Evolutionary conservation across 2,329 filamentous ascomycete species (phyloP).

Genomic region (Iodosphaeria phyllophila): DNA sequence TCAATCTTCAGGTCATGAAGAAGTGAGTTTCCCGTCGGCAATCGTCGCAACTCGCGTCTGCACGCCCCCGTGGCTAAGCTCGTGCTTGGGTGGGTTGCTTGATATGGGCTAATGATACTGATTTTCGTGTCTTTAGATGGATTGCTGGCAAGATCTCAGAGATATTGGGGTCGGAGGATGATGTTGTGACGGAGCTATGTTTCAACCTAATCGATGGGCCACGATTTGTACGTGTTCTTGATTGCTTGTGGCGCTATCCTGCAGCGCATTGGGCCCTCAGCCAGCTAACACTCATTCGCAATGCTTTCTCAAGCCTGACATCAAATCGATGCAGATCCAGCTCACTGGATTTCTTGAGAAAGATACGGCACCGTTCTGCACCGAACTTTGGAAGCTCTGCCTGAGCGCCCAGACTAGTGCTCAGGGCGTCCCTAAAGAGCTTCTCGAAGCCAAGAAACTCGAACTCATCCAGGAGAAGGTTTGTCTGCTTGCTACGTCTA

Average conservation of each 20-base stretch:
- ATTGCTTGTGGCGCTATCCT: conserved; percentile 1
- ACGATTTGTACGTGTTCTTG: conserved; percentile 38
- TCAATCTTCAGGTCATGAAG: conserved; percentile 96
- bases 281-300: conserved; percentile 3
- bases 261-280: conserved; percentile 1
- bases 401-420: conserved; percentile 77
- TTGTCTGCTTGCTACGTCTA: conserved; percentile 8
- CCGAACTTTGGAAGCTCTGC: conserved; percentile 82
- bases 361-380: conserved; percentile 75
- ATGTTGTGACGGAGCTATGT: conserved; percentile 80
- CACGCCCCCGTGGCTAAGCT: neutral
- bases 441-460: conserved; percentile 88
- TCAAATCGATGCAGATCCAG: conserved; percentile 87
- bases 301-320: conserved; percentile 75
- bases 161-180: conserved; percentile 83
- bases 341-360: conserved; percentile 91
- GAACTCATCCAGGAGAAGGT: conserved; percentile 95
- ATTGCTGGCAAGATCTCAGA: conserved; percentile 75
- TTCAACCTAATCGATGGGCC: conserved; percentile 53
- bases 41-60: no score
- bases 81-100: neutral
- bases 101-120: conserved; percentile 4
- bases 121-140: conserved; percentile 52
- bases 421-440: conserved; percentile 82
- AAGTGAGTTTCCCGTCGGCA: conserved; percentile 43